These are phyloP conservation scores for Intubia oerlemansii DNA, from an alignment of 2,329 filamentous ascomycete genomes.

Conservation along the genomic window DNA sequence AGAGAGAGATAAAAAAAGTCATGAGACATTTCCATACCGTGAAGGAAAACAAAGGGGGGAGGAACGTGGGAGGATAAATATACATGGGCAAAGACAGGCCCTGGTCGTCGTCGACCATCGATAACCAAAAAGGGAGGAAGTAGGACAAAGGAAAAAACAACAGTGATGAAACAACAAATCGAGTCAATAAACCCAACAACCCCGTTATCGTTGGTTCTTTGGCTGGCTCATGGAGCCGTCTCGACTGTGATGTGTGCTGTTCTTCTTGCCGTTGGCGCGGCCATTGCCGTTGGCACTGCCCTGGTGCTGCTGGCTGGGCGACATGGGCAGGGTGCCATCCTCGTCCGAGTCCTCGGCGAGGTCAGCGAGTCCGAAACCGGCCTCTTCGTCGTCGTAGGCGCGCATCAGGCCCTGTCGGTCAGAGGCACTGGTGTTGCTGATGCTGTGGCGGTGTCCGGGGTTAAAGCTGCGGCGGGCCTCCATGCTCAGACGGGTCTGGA, in stretches of 20 bases:
- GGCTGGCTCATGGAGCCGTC: too few relatives aligned
- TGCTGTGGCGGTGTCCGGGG: constrained; percentile 29
- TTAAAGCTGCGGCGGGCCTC: constrained; percentile 55
- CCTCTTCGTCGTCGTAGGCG: constrained; percentile 70
- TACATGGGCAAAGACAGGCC: too few relatives aligned
- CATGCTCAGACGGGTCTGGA: constrained; percentile 86
- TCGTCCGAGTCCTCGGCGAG: constrained; percentile 59
- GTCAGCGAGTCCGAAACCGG: constrained; percentile 56
- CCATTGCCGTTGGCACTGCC: constrained; percentile 12
- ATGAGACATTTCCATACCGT: too few relatives aligned
- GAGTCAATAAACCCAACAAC: too few relatives aligned
- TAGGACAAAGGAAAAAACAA: too few relatives aligned
- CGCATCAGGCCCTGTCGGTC: constrained; percentile 72
- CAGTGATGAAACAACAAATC: too few relatives aligned
- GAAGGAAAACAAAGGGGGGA: too few relatives aligned
- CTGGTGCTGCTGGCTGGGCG: constrained; percentile 23
- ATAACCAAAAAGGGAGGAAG: too few relatives aligned
- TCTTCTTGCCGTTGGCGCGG: constrained; percentile 8
- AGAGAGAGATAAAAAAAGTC: too few relatives aligned
- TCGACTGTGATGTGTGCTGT: constrained; percentile 5
- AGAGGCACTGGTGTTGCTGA: constrained; percentile 37
- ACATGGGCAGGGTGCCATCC: constrained; percentile 20
- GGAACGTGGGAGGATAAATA: too few relatives aligned
- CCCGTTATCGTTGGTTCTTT: too few relatives aligned
- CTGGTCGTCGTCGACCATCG: too few relatives aligned